Evolutionary conservation across 1,139 yeast species (phyloP).

Genomic region (Blastobotrys buckinghamii): DNA sequence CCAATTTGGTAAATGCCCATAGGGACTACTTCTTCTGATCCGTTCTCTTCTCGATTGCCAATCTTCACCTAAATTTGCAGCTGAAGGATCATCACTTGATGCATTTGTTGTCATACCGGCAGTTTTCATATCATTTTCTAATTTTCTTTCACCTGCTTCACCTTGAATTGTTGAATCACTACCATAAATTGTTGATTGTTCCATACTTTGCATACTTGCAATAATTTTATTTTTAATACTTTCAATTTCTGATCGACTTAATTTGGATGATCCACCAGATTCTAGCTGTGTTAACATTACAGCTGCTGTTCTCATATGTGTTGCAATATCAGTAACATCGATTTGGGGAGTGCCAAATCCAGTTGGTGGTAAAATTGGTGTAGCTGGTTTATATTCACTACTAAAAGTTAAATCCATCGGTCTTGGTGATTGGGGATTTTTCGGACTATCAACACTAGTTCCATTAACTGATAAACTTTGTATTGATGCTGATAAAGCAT

Average conservation of each 20-base stretch:
- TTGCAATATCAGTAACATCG: constrained; percentile 52
- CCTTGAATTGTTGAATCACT: constrained; percentile 50
- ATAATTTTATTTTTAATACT: constrained; percentile 73
- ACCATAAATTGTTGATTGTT: constrained; percentile 44
- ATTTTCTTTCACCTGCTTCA: constrained; percentile 83
- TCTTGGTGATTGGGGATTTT: constrained; percentile 26
- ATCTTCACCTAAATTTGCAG: constrained; percentile 76
- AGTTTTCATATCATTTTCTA: constrained; percentile 83
- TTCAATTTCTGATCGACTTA: constrained; percentile 66
- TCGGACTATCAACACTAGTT: background rate
- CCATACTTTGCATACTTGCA: constrained; percentile 83
- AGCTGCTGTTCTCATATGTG: constrained; percentile 94
- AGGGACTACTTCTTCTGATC: constrained; percentile 68
- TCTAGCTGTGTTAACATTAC: constrained; percentile 90
- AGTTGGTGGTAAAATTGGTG: constrained; percentile 5
- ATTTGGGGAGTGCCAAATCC: constrained; percentile 7
- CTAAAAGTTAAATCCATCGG: constrained; percentile 34
- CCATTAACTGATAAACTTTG: constrained; percentile 6
- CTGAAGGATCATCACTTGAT: constrained; percentile 37
- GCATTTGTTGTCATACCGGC: constrained; percentile 51
- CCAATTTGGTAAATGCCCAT: constrained; percentile 88
- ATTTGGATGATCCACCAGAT: constrained; percentile 46
- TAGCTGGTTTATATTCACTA: constrained; percentile 25
- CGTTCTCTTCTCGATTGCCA: constrained; percentile 80
- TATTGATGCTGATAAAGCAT: constrained; percentile 23